A percentile compares a stretch with the other conserved stretches of the same genome.
These are phyloP conservation scores for Mollisiaceae sp. DNA, from an alignment of 2,329 filamentous ascomycete genomes.

Conservation along the genomic window DNA sequence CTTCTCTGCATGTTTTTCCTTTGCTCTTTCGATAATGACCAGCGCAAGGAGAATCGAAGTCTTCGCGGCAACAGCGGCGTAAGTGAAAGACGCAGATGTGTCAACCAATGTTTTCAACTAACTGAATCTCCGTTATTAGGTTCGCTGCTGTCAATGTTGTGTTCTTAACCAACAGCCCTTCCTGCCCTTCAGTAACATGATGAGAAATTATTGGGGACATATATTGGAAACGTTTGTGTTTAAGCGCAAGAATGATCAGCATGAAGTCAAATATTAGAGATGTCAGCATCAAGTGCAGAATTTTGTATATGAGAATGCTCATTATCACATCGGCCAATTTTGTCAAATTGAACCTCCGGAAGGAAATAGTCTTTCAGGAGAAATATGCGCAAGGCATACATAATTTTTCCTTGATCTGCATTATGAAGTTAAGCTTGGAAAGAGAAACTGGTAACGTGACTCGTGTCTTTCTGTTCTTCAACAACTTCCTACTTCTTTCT, in stretches of 20 bases:
- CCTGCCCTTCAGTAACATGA: not conserved
- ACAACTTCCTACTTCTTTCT: not conserved
- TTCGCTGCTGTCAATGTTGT: slow-evolving; percentile 8
- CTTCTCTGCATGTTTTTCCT: slow-evolving; percentile 35
- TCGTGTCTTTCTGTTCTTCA: not conserved
- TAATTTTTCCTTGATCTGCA: too few relatives aligned
- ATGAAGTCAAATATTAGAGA: too few relatives aligned
- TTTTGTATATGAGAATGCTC: too few relatives aligned
- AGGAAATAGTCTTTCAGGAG: too few relatives aligned
- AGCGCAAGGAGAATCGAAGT: slow-evolving; percentile 37
- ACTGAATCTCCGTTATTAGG: not conserved
- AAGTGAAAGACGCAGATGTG: slow-evolving; percentile 12
- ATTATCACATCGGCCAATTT: too few relatives aligned
- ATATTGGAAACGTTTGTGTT: too few relatives aligned
- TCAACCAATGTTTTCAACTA: not conserved
- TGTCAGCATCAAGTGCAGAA: too few relatives aligned
- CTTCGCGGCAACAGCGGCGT: slow-evolving; percentile 40
- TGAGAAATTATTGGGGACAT: too few relatives aligned
- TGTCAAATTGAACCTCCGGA: too few relatives aligned
- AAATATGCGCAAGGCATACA: too few relatives aligned
- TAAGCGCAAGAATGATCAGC: too few relatives aligned
- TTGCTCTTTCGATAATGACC: slow-evolving; percentile 35
- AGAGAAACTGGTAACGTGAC: not conserved
- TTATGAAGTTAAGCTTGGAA: not conserved
- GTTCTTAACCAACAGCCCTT: slow-evolving; percentile 2